A percentile compares a stretch with the other conserved stretches of the same genome.
phyloP scores from a whole-genome alignment of 2,329 filamentous ascomycete species.

The Neopestalotiopsis clavispora region DNA sequence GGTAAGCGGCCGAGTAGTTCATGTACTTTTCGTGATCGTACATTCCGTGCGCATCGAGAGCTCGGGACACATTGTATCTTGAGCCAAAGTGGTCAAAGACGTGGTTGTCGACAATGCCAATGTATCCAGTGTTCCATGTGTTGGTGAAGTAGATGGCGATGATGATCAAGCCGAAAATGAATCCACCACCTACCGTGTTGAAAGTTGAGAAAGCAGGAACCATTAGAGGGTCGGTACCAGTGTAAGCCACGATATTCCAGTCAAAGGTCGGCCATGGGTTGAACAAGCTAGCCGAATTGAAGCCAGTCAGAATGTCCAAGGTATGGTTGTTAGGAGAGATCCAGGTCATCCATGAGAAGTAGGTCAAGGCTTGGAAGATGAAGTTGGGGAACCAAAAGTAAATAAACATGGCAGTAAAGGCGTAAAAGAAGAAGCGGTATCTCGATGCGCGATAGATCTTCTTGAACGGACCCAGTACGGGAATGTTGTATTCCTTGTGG shows the following conservation, averaged over 20 bases:
- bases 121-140: conserved; percentile 22
- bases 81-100: conserved; percentile 14
- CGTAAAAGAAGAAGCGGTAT: conserved; percentile 47
- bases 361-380: conserved; percentile 46
- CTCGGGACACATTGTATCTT: conserved; percentile 13
- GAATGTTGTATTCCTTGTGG: conserved; percentile 44
- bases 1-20: conserved; percentile 12
- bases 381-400: conserved; percentile 55
- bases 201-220: conserved; percentile 27
- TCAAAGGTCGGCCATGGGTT: conserved; percentile 20
- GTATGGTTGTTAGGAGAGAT: conserved; percentile 41
- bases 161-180: conserved; percentile 24
- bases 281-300: conserved; percentile 24
- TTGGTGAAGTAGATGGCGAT: conserved; percentile 33
- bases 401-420: conserved; percentile 48
- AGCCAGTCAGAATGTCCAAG: conserved; percentile 19
- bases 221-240: conserved; percentile 26
- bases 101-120: conserved; percentile 35
- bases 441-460: conserved; percentile 44
- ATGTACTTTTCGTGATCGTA: conserved; percentile 27
- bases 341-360: conserved; percentile 57
- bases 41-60: conserved; percentile 16
- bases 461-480: conserved; percentile 43
- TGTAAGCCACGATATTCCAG: conserved; percentile 34
- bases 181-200: conserved; percentile 26